Evolutionary conservation across 805 yeast genomes (phyloP).

Genomic region (Ogataea pignaliae): DNA sequence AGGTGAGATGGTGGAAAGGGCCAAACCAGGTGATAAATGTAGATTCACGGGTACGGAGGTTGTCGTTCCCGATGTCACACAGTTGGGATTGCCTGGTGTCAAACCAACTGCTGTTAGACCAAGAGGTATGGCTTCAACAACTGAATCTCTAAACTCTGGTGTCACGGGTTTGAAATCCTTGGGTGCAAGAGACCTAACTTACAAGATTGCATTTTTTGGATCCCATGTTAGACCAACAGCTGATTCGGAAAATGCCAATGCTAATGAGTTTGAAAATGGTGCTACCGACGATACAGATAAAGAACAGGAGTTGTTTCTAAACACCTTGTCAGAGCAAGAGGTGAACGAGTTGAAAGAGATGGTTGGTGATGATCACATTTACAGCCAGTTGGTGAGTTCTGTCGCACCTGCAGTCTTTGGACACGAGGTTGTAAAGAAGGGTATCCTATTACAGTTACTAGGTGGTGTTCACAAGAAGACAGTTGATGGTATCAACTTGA

Average conservation of each 20-base stretch:
- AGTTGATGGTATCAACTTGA: conserved; percentile 85
- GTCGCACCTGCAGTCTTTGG: conserved; percentile 97
- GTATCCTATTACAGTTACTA: conserved; percentile 77
- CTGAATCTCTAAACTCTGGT: conserved; percentile 75
- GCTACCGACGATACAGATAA: conserved; percentile 45
- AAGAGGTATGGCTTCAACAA: conserved; percentile 45
- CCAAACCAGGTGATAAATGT: conserved; percentile 96
- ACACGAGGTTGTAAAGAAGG: conserved; percentile 91
- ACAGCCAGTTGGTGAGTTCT: conserved; percentile 78
- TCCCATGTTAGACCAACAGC: conserved; percentile 62
- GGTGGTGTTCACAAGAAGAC: conserved; percentile 96
- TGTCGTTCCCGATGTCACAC: conserved; percentile 91
- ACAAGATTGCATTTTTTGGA: conserved; percentile 86
- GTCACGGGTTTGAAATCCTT: conserved; percentile 82
- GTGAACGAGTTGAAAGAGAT: conserved; percentile 79
- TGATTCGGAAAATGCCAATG: conserved; percentile 27
- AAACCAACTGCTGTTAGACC: conserved; percentile 74
- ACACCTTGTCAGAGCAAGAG: conserved; percentile 74
- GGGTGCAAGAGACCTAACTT: conserved; percentile 94
- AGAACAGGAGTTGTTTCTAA: conserved; percentile 78
- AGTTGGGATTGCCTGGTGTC: conserved; percentile 91
- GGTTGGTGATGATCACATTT: conserved; percentile 86
- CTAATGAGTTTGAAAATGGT: conserved; percentile 5
- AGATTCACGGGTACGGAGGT: conserved; percentile 91
- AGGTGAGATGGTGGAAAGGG: conserved; percentile 92